phyloP scores from a whole-genome alignment of 2,329 filamentous ascomycete species.

The Allantophomopsis cytisporea region DNA sequence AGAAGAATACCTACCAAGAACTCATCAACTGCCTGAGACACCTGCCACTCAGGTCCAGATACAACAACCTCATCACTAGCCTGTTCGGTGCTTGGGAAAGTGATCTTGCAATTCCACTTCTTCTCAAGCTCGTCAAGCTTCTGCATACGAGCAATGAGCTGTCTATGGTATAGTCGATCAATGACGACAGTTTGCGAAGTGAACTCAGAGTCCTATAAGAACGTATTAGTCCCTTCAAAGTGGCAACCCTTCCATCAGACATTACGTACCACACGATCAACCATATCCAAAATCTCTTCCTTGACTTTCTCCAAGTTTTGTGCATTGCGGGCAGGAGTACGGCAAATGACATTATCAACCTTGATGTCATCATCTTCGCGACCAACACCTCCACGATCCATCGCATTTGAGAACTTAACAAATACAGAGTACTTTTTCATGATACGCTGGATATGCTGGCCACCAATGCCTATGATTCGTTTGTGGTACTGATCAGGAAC shows the following conservation, averaged over 20 bases:
- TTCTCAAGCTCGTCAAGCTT: conserved; percentile 94
- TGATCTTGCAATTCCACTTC: conserved; percentile 99
- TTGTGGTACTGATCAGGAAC: conserved; percentile 99
- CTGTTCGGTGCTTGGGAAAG: conserved; percentile 93
- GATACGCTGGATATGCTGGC: conserved; percentile 96
- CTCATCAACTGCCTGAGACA: conserved; percentile 90
- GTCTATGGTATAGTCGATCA: conserved; percentile 88
- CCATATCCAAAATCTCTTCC: conserved; percentile 98
- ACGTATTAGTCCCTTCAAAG: conserved; percentile 21
- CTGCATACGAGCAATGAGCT: conserved; percentile 74
- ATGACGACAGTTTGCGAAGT: conserved; percentile 89
- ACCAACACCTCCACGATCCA: conserved; percentile 85
- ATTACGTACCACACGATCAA: conserved; percentile 39
- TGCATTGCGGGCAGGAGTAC: conserved; percentile 90
- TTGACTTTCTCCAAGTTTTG: conserved; percentile 96
- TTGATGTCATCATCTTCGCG: conserved; percentile 97
- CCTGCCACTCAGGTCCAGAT: conserved; percentile 94
- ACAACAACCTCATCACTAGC: conserved; percentile 94
- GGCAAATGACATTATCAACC: conserved; percentile 97
- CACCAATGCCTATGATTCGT: conserved; percentile 95
- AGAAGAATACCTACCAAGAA: conserved; percentile 51
- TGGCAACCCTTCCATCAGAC: background rate
- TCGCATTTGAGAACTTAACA: conserved; percentile 98
- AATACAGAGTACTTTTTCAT: conserved; percentile 99
- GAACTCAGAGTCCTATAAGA: conserved; percentile 66